Base-by-base conservation (phyloP, 1,284 basidiomycete genomes). In the Pyrrhoderma noxium region DNA sequence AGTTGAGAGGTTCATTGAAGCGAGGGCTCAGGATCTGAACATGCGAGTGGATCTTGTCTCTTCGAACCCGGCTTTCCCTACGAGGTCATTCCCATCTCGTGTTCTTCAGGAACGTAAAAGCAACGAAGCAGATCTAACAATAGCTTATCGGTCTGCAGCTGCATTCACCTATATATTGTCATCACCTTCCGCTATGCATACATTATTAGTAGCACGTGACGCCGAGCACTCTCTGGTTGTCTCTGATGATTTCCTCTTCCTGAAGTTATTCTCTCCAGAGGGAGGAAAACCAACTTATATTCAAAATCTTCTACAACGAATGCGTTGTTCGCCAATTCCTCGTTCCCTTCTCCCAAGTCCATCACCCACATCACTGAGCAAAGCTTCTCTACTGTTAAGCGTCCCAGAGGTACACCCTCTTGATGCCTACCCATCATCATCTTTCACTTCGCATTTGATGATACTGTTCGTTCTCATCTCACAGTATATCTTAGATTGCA, bases 121-220 rank as follows among this genome's bases (percentile, higher is more conserved):
- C 27, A 11, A 31, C 27, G 27, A 31, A 31, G 27, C 27, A 5
- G 27, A 31, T 31, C 27, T 31, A 11, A 31, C 27, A 11, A 72
- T 85, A 36, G 66, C 64, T 23, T 79, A 79, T 57, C 67, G 76
- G 8, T 74, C 80, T 8, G 70, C 77, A 0, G 65, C 69, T 3
- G 68, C 82, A 55, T 86, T 80, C 64, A 71, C 70, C 1, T 66
- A 76, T 21, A 61, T 83, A 21, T 65, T 83, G 37, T 57, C 70
- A 4, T 64, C 68, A 8, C 77, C 77, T 1, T 74, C 74, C 0
- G 59, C 73, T 0, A 41, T 58, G 23, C 68, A 77, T 50, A 73
- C 73, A 0, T 56, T 76, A 2, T 58, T 74, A 8, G 39, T 70
- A 4, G 70, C 65, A 0, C 37, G 55, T 13, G 44, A 65, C 13